A percentile compares a stretch with the other conserved stretches of the same genome.
These are phyloP conservation scores for Ogataea hybrid DNA, from an alignment of 1,139 yeast genomes.

Conservation along the genomic window DNA sequence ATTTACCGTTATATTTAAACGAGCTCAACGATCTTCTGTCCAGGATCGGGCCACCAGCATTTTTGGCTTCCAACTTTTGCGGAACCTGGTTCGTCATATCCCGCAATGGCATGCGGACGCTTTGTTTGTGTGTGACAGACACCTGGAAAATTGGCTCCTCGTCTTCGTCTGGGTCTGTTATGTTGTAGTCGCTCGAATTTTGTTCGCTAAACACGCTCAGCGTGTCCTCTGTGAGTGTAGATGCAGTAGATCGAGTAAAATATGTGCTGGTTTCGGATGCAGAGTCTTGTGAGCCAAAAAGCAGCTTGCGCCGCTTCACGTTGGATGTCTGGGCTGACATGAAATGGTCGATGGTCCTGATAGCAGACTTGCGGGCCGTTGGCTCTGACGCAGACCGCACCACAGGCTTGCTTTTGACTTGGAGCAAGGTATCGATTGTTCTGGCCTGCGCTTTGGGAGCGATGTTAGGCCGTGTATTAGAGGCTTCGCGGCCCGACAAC, in stretches of 20 bases:
- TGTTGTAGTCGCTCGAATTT: constrained; percentile 26
- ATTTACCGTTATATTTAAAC: constrained; percentile 3
- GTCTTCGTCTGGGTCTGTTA: constrained; percentile 27
- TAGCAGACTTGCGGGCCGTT: constrained; percentile 10
- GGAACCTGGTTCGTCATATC: constrained; percentile 5
- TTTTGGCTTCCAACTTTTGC: not conserved
- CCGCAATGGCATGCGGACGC: not conserved
- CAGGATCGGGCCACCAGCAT: not conserved
- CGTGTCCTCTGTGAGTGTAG: constrained; percentile 3
- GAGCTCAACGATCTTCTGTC: constrained; percentile 1
- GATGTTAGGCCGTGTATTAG: not conserved
- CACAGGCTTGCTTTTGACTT: not conserved
- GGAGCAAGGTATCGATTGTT: not conserved
- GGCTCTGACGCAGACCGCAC: constrained; percentile 7
- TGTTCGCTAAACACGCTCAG: constrained; percentile 7
- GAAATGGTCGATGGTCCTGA: constrained; percentile 21
- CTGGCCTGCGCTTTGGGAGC: not conserved
- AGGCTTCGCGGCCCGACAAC: constrained; percentile 44
- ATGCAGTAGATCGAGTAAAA: constrained; percentile 16
- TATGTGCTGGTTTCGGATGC: constrained; percentile 4
- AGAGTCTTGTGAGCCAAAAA: constrained; percentile 15
- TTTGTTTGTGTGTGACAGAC: not conserved
- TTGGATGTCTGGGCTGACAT: constrained; percentile 8
- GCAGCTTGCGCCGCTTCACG: constrained; percentile 26
- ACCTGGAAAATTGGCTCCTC: constrained; percentile 11